Conservation (phyloP, 139 green algal species). For the Chlorella sp. region DNA sequence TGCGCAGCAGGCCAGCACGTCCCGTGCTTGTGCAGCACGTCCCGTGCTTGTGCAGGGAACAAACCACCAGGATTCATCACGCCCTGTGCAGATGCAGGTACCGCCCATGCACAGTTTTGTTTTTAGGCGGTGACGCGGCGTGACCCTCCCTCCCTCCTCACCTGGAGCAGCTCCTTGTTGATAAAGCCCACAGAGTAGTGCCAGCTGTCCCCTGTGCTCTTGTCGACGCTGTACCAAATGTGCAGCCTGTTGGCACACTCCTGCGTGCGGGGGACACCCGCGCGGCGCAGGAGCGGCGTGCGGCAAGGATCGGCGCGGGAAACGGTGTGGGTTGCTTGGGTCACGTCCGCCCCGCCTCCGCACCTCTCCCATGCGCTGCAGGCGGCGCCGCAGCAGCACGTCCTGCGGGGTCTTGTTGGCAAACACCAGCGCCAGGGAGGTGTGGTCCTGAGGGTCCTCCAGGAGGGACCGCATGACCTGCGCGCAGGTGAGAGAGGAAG, state of each 20-base stretch:
- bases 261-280: background rate
- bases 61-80: background rate
- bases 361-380: background rate
- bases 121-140: background rate
- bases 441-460: background rate
- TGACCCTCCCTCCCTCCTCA: background rate
- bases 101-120: background rate
- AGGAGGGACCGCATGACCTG: background rate
- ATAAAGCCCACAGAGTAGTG: background rate
- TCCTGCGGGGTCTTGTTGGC: background rate
- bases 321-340: too few species aligned
- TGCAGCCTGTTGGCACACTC: background rate
- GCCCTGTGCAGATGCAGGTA: background rate
- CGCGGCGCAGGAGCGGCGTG: too few species aligned
- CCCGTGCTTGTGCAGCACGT: background rate
- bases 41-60: background rate
- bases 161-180: constrained; percentile 5
- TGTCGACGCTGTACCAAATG: background rate
- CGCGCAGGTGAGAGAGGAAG: too few species aligned
- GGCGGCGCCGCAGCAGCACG: background rate
- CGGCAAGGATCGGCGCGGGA: too few species aligned
- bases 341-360: too few species aligned
- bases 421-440: background rate
- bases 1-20: background rate
- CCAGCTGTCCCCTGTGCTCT: background rate